phyloP scores from a whole-genome alignment of 2,329 filamentous ascomycete species.

The Xylaria sp. region DNA sequence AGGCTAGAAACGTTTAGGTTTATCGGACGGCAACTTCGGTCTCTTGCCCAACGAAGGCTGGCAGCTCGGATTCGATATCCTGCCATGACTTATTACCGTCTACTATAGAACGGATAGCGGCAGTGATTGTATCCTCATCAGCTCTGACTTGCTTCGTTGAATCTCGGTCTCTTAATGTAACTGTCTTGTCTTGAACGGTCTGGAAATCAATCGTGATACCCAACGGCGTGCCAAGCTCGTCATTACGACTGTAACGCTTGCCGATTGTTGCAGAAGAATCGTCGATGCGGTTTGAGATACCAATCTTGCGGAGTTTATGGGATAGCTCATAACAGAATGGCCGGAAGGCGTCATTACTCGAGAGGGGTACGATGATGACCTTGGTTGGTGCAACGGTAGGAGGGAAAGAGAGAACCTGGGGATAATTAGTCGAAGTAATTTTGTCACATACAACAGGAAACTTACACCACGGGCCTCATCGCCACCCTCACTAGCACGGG shows the following conservation, averaged over 20 bases:
- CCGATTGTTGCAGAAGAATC: conserved; percentile 91
- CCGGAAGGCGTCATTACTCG: conserved; percentile 78
- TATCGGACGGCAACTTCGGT: conserved; percentile 45
- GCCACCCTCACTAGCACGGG: conserved; percentile 66
- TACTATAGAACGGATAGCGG: conserved; percentile 63
- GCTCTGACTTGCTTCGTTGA: conserved; percentile 89
- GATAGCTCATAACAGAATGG: conserved; percentile 77
- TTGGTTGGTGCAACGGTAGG: conserved; percentile 87
- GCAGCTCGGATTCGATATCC: conserved; percentile 77
- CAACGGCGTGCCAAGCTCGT: conserved; percentile 92
- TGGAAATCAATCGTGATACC: conserved; percentile 97
- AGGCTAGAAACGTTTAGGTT: background rate
- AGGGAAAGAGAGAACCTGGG: conserved; percentile 73
- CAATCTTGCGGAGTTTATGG: conserved; percentile 74
- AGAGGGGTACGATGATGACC: conserved; percentile 89
- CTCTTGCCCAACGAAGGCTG: conserved; percentile 82
- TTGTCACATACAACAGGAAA: conserved; percentile 35
- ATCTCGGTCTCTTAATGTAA: conserved; percentile 90
- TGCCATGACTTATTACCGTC: conserved; percentile 62
- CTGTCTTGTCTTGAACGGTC: conserved; percentile 82
- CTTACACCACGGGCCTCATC: conserved; percentile 87
- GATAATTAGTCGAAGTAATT: conserved; percentile 12
- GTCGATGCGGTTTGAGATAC: conserved; percentile 84
- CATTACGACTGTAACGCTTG: conserved; percentile 92
- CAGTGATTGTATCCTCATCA: conserved; percentile 77